These are phyloP conservation scores for Pseudocercospora pini-densiflorae DNA, from an alignment of 2,329 filamentous ascomycete species.

Conservation along the genomic window DNA sequence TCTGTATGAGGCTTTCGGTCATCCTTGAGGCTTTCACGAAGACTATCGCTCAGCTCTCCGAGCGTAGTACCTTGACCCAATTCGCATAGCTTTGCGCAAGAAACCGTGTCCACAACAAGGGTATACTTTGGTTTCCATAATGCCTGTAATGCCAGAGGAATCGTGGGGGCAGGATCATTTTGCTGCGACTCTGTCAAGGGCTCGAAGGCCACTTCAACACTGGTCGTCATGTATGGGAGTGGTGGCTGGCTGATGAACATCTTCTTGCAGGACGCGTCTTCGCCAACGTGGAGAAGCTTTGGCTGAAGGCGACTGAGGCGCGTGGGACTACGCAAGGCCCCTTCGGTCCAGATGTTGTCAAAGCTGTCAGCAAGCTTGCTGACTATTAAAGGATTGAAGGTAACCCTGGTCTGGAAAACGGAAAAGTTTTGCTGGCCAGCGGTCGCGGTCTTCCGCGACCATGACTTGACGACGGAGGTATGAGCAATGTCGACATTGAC, in stretches of 20 bases:
- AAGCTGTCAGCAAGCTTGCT: neutral
- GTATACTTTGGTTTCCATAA: neutral
- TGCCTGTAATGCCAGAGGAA: neutral
- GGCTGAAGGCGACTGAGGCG: neutral
- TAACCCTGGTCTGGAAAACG: neutral
- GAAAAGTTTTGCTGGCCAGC: neutral
- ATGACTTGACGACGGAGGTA: neutral
- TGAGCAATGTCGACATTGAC: neutral
- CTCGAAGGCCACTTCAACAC: neutral
- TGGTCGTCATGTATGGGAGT: neutral
- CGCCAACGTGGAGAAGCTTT: neutral
- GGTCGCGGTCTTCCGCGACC: neutral
- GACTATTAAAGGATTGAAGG: neutral
- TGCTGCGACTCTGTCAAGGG: neutral
- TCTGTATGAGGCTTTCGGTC: neutral
- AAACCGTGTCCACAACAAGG: neutral
- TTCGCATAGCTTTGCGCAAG: neutral
- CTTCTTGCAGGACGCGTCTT: neutral
- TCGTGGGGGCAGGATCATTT: neutral
- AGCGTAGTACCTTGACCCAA: neutral
- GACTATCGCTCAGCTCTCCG: neutral
- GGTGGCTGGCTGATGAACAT: neutral
- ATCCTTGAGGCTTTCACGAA: neutral
- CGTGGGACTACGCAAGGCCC: neutral
- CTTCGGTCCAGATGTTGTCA: neutral